Percentiles rank a stretch among this genome's conserved stretches.
Evolutionary conservation across 768 basidiomycete species (phyloP).

Genomic region (Tylopilus plumbeoviolaceoides): DNA sequence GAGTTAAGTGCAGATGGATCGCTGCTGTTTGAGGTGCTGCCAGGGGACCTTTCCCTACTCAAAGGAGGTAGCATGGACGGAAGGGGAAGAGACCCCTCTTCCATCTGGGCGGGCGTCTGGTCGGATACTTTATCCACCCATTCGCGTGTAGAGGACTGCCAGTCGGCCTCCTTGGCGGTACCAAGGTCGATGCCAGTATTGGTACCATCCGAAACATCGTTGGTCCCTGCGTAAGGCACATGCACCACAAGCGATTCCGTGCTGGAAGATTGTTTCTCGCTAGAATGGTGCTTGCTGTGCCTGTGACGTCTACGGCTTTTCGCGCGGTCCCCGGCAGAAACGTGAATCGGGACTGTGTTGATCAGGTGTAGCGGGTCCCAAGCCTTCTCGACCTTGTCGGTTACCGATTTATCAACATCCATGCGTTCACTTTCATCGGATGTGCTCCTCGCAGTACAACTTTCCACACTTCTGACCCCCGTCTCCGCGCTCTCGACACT

Average conservation of each 20-base stretch:
- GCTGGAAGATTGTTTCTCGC: conserved; percentile 10
- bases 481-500: conserved; percentile 9
- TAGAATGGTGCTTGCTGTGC: neutral
- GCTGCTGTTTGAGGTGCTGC: conserved; percentile 24
- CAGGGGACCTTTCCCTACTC: conserved; percentile 23
- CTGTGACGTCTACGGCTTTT: conserved; percentile 14
- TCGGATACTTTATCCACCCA: conserved; percentile 45
- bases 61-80: conserved; percentile 4
- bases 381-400: neutral
- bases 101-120: conserved; percentile 21
- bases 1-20: conserved; percentile 22
- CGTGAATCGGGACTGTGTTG: conserved; percentile 23
- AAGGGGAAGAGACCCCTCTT: conserved; percentile 3
- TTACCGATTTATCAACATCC: conserved; percentile 25
- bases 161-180: conserved; percentile 19
- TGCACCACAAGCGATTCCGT: conserved; percentile 28
- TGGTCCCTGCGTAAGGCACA: conserved; percentile 22
- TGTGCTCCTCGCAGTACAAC: neutral
- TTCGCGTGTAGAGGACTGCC: conserved; percentile 34
- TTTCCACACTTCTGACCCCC: conserved; percentile 1
- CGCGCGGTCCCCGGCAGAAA: conserved; percentile 28
- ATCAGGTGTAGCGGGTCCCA: conserved; percentile 5
- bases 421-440: conserved; percentile 14
- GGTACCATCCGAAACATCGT: conserved; percentile 14
- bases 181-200: conserved; percentile 15